Evolutionary conservation across 768 basidiomycete genomes (phyloP).

Genomic region (Suillus placidus): DNA sequence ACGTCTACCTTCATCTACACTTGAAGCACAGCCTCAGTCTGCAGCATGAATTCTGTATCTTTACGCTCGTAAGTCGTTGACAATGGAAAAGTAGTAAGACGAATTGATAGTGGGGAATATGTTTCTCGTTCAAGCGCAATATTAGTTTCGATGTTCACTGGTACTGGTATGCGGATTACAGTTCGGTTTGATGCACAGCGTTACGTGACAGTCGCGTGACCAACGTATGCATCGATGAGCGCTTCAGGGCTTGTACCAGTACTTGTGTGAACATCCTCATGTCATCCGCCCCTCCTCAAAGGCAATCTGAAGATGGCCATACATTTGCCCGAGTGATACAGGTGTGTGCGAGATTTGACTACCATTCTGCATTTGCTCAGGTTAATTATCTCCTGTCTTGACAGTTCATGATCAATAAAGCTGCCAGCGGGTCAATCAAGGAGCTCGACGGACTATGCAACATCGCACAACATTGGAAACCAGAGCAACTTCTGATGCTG

Average conservation of each 20-base stretch:
- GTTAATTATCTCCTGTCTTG: background rate
- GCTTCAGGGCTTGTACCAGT: background rate
- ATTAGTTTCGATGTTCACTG: background rate
- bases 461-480: slow-evolving; percentile 8
- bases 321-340: slow-evolving; percentile 5
- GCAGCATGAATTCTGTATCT: slow-evolving; percentile 2
- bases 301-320: slow-evolving; percentile 1
- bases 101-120: background rate
- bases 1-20: slow-evolving; percentile 6
- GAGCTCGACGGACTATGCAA: slow-evolving; percentile 8
- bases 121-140: background rate
- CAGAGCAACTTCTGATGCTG: slow-evolving; percentile 6
- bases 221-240: background rate
- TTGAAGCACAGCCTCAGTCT: background rate
- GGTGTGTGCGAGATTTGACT: background rate
- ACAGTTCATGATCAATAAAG: slow-evolving; percentile 8
- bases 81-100: background rate
- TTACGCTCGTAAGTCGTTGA: background rate
- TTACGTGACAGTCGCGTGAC: slow-evolving; percentile 3
- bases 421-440: slow-evolving; percentile 6
- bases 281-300: background rate
- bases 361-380: background rate
- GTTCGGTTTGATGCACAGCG: background rate
- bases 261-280: background rate
- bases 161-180: background rate